Evolutionary conservation across 768 basidiomycete species (phyloP).

Genomic region (Boletus edulis): DNA sequence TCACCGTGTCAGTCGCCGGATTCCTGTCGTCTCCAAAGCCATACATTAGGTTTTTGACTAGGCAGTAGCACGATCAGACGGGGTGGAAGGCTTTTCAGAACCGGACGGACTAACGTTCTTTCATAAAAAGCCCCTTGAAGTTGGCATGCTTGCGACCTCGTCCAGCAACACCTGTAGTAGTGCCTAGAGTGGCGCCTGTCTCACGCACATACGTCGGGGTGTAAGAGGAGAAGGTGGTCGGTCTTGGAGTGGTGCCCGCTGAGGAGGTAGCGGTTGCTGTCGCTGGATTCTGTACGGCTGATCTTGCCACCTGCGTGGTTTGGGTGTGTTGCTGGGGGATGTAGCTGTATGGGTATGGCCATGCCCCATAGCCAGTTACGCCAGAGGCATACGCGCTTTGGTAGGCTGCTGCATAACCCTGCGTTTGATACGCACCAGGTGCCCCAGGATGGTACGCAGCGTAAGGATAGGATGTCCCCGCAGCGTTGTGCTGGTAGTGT

Average conservation of each 20-base stretch:
- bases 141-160: constrained; percentile 65
- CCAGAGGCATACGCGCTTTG: constrained; percentile 54
- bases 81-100: background rate
- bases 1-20: constrained; percentile 83
- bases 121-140: constrained; percentile 72
- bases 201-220: constrained; percentile 53
- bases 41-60: constrained; percentile 87
- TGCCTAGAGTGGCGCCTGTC: constrained; percentile 33
- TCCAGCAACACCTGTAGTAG: constrained; percentile 39
- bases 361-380: constrained; percentile 64
- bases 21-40: constrained; percentile 92
- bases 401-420: constrained; percentile 50
- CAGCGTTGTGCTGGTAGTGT: constrained; percentile 35
- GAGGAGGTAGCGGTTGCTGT: constrained; percentile 32
- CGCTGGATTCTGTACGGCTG: constrained; percentile 28
- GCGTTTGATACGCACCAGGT: constrained; percentile 42
- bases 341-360: constrained; percentile 71
- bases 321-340: constrained; percentile 39
- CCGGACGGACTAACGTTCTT: constrained; percentile 61
- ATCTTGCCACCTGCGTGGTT: constrained; percentile 27
- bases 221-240: constrained; percentile 57
- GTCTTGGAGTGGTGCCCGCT: constrained; percentile 31
- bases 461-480: constrained; percentile 64
- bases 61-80: constrained; percentile 12
- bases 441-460: constrained; percentile 56